Percentiles rank a stretch among this genome's conserved stretches.
Conservation (phyloP, 257 asterid genomes). For the Przewalskia tangutica region DNA sequence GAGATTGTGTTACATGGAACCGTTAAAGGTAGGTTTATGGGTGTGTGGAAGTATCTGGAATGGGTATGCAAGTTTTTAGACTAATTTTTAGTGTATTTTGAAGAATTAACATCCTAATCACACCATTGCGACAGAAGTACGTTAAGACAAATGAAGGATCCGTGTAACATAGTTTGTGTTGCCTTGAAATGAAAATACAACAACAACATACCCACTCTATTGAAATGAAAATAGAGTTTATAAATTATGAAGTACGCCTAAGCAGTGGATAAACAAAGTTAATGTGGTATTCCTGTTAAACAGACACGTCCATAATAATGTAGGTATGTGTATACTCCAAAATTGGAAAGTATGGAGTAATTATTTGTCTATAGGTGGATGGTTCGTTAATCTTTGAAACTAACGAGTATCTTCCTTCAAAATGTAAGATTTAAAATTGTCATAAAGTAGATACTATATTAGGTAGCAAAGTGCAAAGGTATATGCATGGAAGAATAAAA, state of each 20-base stretch:
- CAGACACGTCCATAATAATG: neutral
- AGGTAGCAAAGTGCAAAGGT: neutral
- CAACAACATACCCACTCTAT: too few species aligned
- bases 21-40: neutral
- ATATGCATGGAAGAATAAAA: neutral
- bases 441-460: too few species aligned
- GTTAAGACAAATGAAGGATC: neutral
- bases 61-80: neutral
- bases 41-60: neutral
- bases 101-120: neutral
- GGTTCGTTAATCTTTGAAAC: neutral
- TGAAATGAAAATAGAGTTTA: neutral
- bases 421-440: too few species aligned
- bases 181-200: neutral
- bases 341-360: neutral
- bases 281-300: neutral
- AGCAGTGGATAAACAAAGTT: neutral
- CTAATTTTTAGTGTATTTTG: too few species aligned
- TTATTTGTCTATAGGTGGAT: neutral
- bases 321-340: neutral
- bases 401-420: too few species aligned
- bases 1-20: too few species aligned
- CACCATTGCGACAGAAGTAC: neutral
- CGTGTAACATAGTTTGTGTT: neutral
- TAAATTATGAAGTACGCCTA: neutral